Evolutionary conservation across 2,329 filamentous ascomycete species (phyloP).

Genomic region (Curvularia sp.): DNA sequence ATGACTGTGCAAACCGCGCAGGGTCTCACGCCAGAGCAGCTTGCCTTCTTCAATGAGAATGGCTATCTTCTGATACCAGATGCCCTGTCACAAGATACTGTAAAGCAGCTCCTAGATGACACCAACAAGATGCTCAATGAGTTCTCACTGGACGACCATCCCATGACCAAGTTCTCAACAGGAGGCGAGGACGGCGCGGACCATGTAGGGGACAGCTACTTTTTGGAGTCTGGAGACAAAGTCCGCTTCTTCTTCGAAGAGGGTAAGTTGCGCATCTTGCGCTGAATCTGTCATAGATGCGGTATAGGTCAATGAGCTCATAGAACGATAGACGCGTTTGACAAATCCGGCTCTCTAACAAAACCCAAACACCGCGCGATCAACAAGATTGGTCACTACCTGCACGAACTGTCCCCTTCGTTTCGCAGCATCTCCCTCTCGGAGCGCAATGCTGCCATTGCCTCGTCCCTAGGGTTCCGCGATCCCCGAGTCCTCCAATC

Average conservation of each 20-base stretch:
- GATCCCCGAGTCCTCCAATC: slow-evolving; percentile 85
- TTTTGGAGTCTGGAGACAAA: slow-evolving; percentile 87
- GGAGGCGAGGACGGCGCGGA: slow-evolving; percentile 69
- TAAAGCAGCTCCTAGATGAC: slow-evolving; percentile 73
- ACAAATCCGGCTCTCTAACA: slow-evolving; percentile 65
- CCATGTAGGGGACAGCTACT: slow-evolving; percentile 97
- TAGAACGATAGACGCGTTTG: slow-evolving; percentile 71
- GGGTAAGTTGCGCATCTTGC: slow-evolving; percentile 44
- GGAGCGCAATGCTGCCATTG: slow-evolving; percentile 67
- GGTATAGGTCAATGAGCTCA: background rate
- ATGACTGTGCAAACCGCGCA: slow-evolving; percentile 31
- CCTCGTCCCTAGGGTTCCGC: slow-evolving; percentile 72
- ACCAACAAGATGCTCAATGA: slow-evolving; percentile 75
- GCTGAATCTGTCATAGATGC: background rate
- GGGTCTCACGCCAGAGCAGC: slow-evolving; percentile 75
- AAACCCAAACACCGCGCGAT: slow-evolving; percentile 86
- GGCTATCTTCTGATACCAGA: slow-evolving; percentile 89
- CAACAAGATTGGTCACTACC: slow-evolving; percentile 68
- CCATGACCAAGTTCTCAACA: slow-evolving; percentile 92
- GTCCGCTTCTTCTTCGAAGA: slow-evolving; percentile 97
- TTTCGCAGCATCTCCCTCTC: slow-evolving; percentile 63
- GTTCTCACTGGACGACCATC: slow-evolving; percentile 83
- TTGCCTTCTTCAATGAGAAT: slow-evolving; percentile 76
- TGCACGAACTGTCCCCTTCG: slow-evolving; percentile 55
- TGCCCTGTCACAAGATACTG: slow-evolving; percentile 71